Base-by-base conservation (phyloP, 192 early-diverging fungal genomes). In the Linnemannia elongata region DNA sequence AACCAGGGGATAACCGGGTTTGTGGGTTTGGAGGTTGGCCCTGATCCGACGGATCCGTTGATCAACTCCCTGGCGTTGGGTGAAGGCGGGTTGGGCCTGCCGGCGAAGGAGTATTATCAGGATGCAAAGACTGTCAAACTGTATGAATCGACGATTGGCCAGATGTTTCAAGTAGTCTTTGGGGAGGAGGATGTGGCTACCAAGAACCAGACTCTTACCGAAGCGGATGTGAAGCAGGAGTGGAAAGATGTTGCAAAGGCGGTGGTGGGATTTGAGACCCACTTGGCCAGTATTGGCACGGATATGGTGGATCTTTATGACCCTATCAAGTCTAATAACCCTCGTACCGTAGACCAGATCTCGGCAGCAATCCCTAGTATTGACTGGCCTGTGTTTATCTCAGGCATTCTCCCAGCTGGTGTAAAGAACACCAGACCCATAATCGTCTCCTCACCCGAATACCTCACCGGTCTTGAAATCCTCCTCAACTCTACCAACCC, bases 191-290 rank as follows among this genome's bases (percentile, higher is more conserved):
- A 75, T 27, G 39, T n/a, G 42, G 22, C 39, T 10, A 22, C n/a
- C 22, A 39, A 39, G 3, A 74, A 24, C 44, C 30, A 74, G 3
- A 22, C 73, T 2, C 30, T 52, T 17, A 30, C n/a, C 7, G n/a
- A 74, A 3, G 42, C 38, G 2, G 22, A 39, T 60, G 39, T 41
- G 5, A 74, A 69, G 72, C 41, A 41, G 45, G 8, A 85, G 20
- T 68, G 75, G 82, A 57, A 36, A 33, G 41, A 78, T 47, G 75
- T 77, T 54, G 91, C 91, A 2, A 69, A 80, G 15, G 74, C 70
- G 22, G 87, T 91, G 75, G 77, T 94, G 41, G 79, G 78, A 27
- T 88, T 94, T 54, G 94, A 94, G 83, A 87, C 30, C 9, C 41
- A 55, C 17, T 35, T 94, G 22, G 92, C 94, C 1, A 66, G 47